Conservation (phyloP, 345 rosid genomes). For the Noccaea caerulescens region DNA sequence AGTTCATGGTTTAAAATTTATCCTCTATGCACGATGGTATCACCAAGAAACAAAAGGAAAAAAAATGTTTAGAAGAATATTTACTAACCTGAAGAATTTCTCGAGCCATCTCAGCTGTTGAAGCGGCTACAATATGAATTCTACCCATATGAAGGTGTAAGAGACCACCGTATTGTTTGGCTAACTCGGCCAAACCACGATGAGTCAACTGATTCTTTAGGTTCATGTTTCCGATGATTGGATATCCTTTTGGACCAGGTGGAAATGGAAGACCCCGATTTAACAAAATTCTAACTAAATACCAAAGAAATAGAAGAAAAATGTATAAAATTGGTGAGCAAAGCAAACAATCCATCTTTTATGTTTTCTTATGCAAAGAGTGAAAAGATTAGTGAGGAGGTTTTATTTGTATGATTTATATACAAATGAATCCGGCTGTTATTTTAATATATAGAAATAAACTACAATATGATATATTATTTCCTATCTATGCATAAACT, state of each 20-base stretch:
- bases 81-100: conserved; percentile 61
- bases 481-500: no score
- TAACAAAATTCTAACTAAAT: conserved; percentile 1
- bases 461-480: no score
- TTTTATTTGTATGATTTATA: conserved; percentile 8
- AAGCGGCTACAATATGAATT: conserved; percentile 51
- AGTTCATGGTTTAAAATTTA: not conserved
- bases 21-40: no score
- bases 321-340: conserved; percentile 33
- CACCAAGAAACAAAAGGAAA: not conserved
- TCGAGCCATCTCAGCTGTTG: conserved; percentile 69
- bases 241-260: conserved; percentile 81
- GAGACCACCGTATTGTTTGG: conserved; percentile 63
- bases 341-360: conserved; percentile 40
- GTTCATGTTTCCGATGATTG: conserved; percentile 69
- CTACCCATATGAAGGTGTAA: conserved; percentile 45
- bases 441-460: not conserved
- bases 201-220: conserved; percentile 74
- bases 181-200: conserved; percentile 69
- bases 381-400: conserved; percentile 17
- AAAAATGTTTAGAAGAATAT: not conserved
- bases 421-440: not conserved
- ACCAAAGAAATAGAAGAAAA: conserved; percentile 10
- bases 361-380: not conserved
- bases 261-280: conserved; percentile 55